Conservation (phyloP, 306 rosid species). For the Glycine tomentella region DNA sequence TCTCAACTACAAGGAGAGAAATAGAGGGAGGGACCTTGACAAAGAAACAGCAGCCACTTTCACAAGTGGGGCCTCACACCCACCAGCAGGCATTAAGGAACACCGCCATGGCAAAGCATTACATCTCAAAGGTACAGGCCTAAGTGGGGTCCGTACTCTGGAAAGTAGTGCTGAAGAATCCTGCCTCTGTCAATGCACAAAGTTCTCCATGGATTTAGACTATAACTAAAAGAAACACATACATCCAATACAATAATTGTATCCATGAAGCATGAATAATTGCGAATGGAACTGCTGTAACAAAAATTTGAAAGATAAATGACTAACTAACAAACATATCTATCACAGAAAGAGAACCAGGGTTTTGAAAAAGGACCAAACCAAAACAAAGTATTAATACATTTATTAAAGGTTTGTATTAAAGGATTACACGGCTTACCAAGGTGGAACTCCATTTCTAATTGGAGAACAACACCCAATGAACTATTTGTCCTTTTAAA, state of each 20-base stretch:
- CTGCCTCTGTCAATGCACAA: slow-evolving; percentile 57
- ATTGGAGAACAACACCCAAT: no score
- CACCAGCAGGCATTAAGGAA: slow-evolving; percentile 68
- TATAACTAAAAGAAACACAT: neutral
- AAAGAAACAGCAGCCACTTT: slow-evolving; percentile 72
- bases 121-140: slow-evolving; percentile 63
- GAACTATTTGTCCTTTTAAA: no score
- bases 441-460: no score
- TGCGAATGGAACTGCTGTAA: neutral
- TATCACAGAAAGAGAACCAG: neutral
- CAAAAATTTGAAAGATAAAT: neutral
- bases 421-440: no score
- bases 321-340: neutral
- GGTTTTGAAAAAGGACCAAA: no score
- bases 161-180: slow-evolving; percentile 63
- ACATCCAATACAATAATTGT: neutral
- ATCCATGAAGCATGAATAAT: no score
- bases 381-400: no score
- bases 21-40: slow-evolving; percentile 58
- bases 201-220: slow-evolving; percentile 38
- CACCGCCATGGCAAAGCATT: slow-evolving; percentile 65
- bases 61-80: slow-evolving; percentile 61
- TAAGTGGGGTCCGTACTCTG: slow-evolving; percentile 53
- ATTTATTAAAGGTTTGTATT: no score
- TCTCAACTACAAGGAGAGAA: slow-evolving; percentile 19